These are phyloP conservation scores for Ophiostoma sp. DNA, from an alignment of 2,329 filamentous ascomycete genomes.

Conservation along the genomic window DNA sequence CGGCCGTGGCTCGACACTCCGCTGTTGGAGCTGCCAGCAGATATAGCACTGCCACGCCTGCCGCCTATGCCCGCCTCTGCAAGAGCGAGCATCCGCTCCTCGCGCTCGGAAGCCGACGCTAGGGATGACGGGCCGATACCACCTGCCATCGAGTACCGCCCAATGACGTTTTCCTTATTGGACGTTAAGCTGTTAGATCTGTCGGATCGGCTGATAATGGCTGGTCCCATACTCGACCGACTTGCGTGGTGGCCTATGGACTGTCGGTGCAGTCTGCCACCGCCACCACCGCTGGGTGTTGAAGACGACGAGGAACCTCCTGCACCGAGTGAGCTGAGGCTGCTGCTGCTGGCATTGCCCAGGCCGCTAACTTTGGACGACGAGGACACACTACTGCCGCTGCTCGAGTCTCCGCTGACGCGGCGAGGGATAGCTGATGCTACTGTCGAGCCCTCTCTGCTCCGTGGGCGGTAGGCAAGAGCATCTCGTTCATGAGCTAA, in stretches of 20 bases:
- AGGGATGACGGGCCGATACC: conserved; percentile 8
- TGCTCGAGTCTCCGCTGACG: conserved; percentile 32
- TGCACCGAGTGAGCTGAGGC: not conserved
- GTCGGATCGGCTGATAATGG: conserved; percentile 28
- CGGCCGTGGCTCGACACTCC: too few relatives aligned
- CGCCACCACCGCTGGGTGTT: conserved; percentile 16
- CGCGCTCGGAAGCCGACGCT: conserved; percentile 14
- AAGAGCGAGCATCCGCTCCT: conserved; percentile 21
- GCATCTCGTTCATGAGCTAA: conserved; percentile 40
- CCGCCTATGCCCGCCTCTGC: conserved; percentile 8
- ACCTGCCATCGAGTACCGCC: conserved; percentile 19
- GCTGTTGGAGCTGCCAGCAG: not conserved
- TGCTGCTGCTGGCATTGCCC: conserved; percentile 21
- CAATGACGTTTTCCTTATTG: conserved; percentile 29
- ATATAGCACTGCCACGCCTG: conserved; percentile 11
- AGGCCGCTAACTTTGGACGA: conserved; percentile 18
- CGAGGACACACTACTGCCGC: conserved; percentile 24
- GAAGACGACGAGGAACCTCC: not conserved
- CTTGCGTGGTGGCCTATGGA: conserved; percentile 28
- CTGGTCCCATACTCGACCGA: conserved; percentile 30
- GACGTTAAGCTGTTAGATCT: conserved; percentile 29
- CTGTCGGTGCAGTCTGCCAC: conserved; percentile 32
- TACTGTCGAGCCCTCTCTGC: conserved; percentile 29
- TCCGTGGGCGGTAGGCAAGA: conserved; percentile 32
- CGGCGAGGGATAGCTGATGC: conserved; percentile 32